These are phyloP conservation scores for Aureobasidium pullulans DNA, from an alignment of 2,329 filamentous ascomycete species.

Conservation along the genomic window DNA sequence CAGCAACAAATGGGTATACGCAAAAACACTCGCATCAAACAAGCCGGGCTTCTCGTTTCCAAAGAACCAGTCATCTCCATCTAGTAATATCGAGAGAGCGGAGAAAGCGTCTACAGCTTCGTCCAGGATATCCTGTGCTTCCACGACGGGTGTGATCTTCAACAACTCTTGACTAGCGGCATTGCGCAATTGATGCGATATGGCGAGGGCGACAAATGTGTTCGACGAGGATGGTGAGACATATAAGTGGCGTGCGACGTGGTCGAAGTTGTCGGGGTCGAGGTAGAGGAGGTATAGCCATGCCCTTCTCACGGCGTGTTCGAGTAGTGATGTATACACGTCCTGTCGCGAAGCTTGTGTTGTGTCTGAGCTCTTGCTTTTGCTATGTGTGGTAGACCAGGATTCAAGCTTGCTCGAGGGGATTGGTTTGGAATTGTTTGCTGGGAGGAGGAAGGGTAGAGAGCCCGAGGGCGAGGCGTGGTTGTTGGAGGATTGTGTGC, in stretches of 20 bases:
- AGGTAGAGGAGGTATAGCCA: slow-evolving; percentile 87
- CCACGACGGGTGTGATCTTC: slow-evolving; percentile 35
- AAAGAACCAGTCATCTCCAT: slow-evolving; percentile 55
- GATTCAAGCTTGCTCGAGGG: slow-evolving; percentile 59
- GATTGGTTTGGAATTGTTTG: slow-evolving; percentile 34
- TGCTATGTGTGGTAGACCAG: slow-evolving; percentile 45
- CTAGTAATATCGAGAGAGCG: slow-evolving; percentile 54
- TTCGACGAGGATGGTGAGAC: slow-evolving; percentile 55
- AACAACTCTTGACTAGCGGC: slow-evolving; percentile 71
- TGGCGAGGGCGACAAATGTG: slow-evolving; percentile 52
- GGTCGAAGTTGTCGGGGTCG: slow-evolving; percentile 53
- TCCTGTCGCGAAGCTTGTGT: slow-evolving; percentile 42
- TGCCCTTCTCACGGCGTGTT: slow-evolving; percentile 70
- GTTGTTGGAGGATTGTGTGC: slow-evolving; percentile 68
- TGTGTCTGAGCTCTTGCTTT: neutral
- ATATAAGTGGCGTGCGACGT: slow-evolving; percentile 65
- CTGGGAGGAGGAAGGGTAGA: slow-evolving; percentile 77
- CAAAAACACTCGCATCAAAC: slow-evolving; percentile 85
- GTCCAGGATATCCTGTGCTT: slow-evolving; percentile 48
- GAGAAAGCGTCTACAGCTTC: slow-evolving; percentile 57
- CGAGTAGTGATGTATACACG: slow-evolving; percentile 71
- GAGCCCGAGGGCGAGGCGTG: slow-evolving; percentile 84
- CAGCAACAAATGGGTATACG: slow-evolving; percentile 77
- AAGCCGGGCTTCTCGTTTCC: slow-evolving; percentile 52
- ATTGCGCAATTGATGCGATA: slow-evolving; percentile 58